Base-by-base conservation (phyloP, 1,284 basidiomycete genomes). In the Crucibulum cyathiforme region DNA sequence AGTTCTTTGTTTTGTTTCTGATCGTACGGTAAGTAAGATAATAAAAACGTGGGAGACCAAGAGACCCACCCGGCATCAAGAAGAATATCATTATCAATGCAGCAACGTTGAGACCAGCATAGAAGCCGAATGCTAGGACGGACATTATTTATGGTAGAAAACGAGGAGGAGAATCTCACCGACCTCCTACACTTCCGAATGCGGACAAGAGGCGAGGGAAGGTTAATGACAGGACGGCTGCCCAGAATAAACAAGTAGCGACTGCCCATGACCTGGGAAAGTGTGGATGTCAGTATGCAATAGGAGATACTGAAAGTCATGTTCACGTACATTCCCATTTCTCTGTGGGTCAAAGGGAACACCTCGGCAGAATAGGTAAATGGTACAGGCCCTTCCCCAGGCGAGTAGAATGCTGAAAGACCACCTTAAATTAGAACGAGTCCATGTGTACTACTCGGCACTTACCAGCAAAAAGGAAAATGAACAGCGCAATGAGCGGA, bases 381-480 rank as follows among this genome's bases (percentile, higher is more conserved):
- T 0, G 90, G 88, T 4, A 93, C 90, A 9, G 91, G 90, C 1
- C 90, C 90, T 74, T 91, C 89, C 53, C 88, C 84, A 7, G 83
- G 80, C 0, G 82, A 86, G 70, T 89, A 90, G 69, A 85, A 83
- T 2, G 81, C 81, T 77, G 64, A 39, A 57, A 59, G 35, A 45
- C 36, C 37, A 19, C 41, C 35, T 48, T 36, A 34, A 48, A n/a
- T 2, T 17, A 38, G 24, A 39, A 41, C n/a, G 45, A 15, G 8
- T 35, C 24, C 41, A 36, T 15, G 10, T 53, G 13, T 36, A 41
- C 9, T 12, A 19, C 53, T 8, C 15, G 15, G 8, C 58, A 63
- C 76, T 35, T 38, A 80, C 77, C 80, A 2, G 79, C 80, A 65
- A 87, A 88, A 13, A 88, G 61, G 74, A 86, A 87, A 62, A 90